Base-by-base conservation (phyloP, 2,329 filamentous ascomycete genomes). In the Zymoseptoria crescenta region DNA sequence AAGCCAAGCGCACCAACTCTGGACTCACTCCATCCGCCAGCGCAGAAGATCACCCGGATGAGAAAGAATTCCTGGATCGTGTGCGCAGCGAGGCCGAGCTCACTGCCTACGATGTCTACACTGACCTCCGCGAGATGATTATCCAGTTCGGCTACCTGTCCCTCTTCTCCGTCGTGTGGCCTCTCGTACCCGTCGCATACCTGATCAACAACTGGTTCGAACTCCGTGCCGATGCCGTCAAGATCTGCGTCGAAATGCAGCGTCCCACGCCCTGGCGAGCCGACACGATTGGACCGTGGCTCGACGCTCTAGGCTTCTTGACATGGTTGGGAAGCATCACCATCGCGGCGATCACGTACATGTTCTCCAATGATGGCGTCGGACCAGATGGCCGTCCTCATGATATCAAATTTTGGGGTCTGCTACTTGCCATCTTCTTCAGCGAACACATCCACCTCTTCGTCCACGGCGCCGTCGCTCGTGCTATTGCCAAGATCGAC, bases 171-270 rank as follows among this genome's bases (percentile, higher is more conserved):
- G 89, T 94, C 2, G 86, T 96, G 57, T 99, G 94, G 94, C 94
- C 94, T 0, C 79, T 97, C n/a, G 92, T 93, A 0, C 87, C 88
- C 1, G 81, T 91, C 58, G 93, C 88, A 1, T 97, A 97, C 77
- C 77, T 97, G 10, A 78, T 94, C 74, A 97, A 97, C 77, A 95
- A 97, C 76, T 97, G 93, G 91, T 78, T 99, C 59, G 94, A 97
- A 72, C 83, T 97, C 48, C 88, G 94, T 49, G 90, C 90, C 0
- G 94, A 99, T 71, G 92, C 93, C 1, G 83, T 96, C 76, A 99
- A 99, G 74, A 96, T 97, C 68, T 91, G 91, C 58, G 81, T 91
- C 53, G 88, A 92, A 73, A 92, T 90, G 79, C 88, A 93, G 69
- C 86, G 94, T 3, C 94, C 94, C 0, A 90, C 89, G 45, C 94